Evolutionary conservation across 2,329 filamentous ascomycete species (phyloP).

Genomic region (Aureobasidium sp.): DNA sequence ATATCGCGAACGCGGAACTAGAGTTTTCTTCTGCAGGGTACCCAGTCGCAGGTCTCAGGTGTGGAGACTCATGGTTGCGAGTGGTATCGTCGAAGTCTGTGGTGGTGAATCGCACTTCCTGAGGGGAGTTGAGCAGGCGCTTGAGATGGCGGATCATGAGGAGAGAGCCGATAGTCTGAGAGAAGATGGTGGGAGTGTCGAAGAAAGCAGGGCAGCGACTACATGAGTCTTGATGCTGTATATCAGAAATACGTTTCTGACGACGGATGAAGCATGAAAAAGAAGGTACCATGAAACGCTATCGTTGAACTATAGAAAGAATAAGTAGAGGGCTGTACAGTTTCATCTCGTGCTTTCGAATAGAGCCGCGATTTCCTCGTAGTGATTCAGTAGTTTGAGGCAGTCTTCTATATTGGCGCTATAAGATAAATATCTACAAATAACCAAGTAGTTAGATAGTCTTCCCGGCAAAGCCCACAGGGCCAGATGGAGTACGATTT

Average conservation of each 20-base stretch:
- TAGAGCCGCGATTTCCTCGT: no score
- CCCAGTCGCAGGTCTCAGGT: slow-evolving; percentile 47
- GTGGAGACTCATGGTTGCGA: slow-evolving; percentile 65
- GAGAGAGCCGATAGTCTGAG: slow-evolving; percentile 23
- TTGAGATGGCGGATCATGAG: slow-evolving; percentile 74
- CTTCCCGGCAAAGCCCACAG: no score
- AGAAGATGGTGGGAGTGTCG: neutral
- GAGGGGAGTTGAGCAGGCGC: slow-evolving; percentile 72
- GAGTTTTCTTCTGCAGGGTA: slow-evolving; percentile 65
- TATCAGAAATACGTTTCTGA: neutral
- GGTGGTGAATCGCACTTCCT: slow-evolving; percentile 77
- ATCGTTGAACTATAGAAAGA: neutral
- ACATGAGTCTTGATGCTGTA: neutral
- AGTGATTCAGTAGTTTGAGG: no score
- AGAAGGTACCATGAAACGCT: neutral
- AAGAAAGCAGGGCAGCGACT: neutral
- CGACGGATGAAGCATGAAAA: neutral
- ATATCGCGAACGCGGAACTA: slow-evolving; percentile 70
- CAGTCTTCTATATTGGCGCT: no score
- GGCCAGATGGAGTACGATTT: no score
- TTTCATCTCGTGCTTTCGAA: neutral
- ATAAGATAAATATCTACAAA: no score
- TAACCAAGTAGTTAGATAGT: no score
- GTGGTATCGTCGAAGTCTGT: slow-evolving; percentile 77
- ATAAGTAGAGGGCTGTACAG: neutral